Evolutionary conservation across 2,329 filamentous ascomycete species (phyloP).

Genomic region (Chalaropsis thielavioides): DNA sequence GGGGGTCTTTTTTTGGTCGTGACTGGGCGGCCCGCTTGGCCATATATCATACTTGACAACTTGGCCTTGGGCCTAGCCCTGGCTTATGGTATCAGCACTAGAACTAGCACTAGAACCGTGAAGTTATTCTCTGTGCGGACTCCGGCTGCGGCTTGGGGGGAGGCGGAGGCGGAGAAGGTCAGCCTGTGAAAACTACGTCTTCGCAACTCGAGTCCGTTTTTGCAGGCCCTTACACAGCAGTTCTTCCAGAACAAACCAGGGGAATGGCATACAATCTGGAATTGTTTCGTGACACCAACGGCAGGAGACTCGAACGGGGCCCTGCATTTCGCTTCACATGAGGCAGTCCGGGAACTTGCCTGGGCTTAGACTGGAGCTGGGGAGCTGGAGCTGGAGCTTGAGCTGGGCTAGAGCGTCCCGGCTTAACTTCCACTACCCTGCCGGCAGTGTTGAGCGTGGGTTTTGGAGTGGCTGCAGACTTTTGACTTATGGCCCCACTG

Average conservation of each 20-base stretch:
- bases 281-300: slow-evolving; percentile 2
- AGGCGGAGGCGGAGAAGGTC: too few species aligned
- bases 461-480: background rate
- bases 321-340: slow-evolving; percentile 1
- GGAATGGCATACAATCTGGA: background rate
- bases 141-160: too few species aligned
- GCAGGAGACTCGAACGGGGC: background rate
- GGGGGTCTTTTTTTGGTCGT: too few species aligned
- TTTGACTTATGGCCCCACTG: background rate
- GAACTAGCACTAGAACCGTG: too few species aligned
- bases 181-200: too few species aligned
- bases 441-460: background rate
- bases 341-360: background rate
- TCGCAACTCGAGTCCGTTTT: too few species aligned
- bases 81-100: too few species aligned
- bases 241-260: background rate
- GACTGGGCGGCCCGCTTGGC: too few species aligned
- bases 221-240: background rate
- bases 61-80: too few species aligned
- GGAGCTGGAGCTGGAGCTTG: too few species aligned
- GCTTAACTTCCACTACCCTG: background rate
- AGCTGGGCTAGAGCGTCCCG: background rate
- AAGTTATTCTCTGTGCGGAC: too few species aligned
- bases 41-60: too few species aligned
- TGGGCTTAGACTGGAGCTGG: background rate